Conservation (phyloP, 495 filamentous ascomycete genomes). For the Penicillium canescens region DNA sequence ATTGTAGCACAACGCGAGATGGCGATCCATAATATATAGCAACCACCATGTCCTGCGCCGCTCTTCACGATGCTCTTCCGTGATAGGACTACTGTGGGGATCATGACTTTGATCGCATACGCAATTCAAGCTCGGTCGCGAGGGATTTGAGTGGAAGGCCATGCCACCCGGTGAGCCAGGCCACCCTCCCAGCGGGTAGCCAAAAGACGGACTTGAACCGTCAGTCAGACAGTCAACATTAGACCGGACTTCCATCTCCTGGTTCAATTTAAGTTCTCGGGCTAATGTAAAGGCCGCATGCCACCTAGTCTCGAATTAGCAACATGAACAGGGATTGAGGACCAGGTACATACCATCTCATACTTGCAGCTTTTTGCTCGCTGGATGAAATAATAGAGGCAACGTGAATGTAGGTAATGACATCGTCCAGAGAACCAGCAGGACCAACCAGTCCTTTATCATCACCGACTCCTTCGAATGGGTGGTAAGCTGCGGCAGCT, state of each 20-base stretch:
- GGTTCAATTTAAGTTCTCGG: slow-evolving; percentile 89
- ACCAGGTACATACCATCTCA: slow-evolving; percentile 63
- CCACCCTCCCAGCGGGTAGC: slow-evolving; percentile 52
- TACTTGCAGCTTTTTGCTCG: slow-evolving; percentile 90
- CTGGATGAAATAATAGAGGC: slow-evolving; percentile 81
- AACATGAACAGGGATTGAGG: neutral
- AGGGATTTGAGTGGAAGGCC: slow-evolving; percentile 36
- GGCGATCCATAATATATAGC: slow-evolving; percentile 80
- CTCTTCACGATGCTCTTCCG: slow-evolving; percentile 84
- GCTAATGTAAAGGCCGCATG: slow-evolving; percentile 91
- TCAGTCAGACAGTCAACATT: slow-evolving; percentile 38
- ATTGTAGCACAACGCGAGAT: slow-evolving; percentile 86
- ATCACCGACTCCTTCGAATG: slow-evolving; percentile 66
- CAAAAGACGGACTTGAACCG: slow-evolving; percentile 37
- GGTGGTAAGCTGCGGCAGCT: slow-evolving; percentile 37
- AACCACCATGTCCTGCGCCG: slow-evolving; percentile 90
- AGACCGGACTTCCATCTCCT: slow-evolving; percentile 71
- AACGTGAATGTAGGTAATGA: slow-evolving; percentile 85
- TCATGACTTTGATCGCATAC: slow-evolving; percentile 35
- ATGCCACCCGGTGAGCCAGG: slow-evolving; percentile 43
- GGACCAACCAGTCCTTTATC: slow-evolving; percentile 75
- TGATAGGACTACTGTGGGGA: slow-evolving; percentile 34
- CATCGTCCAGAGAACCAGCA: slow-evolving; percentile 76
- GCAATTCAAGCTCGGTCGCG: slow-evolving; percentile 43
- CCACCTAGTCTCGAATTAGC: slow-evolving; percentile 60